Evolutionary conservation across 2,329 filamentous ascomycete species (phyloP).

Genomic region (Pyrenochaeta sp.): DNA sequence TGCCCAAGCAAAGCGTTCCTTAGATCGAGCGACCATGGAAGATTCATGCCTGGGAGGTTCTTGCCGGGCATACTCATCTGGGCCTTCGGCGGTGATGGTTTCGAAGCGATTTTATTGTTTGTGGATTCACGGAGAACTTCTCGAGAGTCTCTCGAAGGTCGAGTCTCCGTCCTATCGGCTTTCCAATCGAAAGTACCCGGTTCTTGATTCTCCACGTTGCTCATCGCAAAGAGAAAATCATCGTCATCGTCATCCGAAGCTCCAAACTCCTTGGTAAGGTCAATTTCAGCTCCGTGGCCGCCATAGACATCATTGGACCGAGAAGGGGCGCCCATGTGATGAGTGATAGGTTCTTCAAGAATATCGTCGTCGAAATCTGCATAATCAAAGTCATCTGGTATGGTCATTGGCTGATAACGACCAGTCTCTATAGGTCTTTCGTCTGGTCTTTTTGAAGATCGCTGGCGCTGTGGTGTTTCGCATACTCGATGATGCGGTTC

Average conservation of each 20-base stretch:
- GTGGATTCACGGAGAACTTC: constrained; percentile 44
- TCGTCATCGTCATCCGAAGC: constrained; percentile 41
- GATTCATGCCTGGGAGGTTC: constrained; percentile 52
- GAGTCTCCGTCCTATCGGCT: constrained; percentile 26
- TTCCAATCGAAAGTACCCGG: constrained; percentile 37
- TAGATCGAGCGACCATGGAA: constrained; percentile 85
- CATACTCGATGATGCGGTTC: constrained; percentile 27
- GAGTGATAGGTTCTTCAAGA: constrained; percentile 16
- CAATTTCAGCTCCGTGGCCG: constrained; percentile 18
- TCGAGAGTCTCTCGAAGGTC: constrained; percentile 18
- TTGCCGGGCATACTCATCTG: constrained; percentile 33
- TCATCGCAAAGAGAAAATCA: constrained; percentile 50
- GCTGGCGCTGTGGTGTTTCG: constrained; percentile 32
- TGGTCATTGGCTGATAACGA: constrained; percentile 16
- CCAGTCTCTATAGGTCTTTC: constrained; percentile 6
- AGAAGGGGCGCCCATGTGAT: constrained; percentile 20
- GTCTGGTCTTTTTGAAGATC: constrained; percentile 14
- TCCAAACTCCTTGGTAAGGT: constrained; percentile 36
- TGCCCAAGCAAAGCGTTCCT: constrained; percentile 78
- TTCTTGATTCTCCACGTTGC: constrained; percentile 51
- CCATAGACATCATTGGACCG: constrained; percentile 16
- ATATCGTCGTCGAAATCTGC: constrained; percentile 36
- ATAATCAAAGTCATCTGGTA: constrained; percentile 31
- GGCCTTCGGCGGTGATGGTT: constrained; percentile 39
- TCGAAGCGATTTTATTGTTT: constrained; percentile 22